Conservation (phyloP, 768 basidiomycete genomes). For the Russula abietina region DNA sequence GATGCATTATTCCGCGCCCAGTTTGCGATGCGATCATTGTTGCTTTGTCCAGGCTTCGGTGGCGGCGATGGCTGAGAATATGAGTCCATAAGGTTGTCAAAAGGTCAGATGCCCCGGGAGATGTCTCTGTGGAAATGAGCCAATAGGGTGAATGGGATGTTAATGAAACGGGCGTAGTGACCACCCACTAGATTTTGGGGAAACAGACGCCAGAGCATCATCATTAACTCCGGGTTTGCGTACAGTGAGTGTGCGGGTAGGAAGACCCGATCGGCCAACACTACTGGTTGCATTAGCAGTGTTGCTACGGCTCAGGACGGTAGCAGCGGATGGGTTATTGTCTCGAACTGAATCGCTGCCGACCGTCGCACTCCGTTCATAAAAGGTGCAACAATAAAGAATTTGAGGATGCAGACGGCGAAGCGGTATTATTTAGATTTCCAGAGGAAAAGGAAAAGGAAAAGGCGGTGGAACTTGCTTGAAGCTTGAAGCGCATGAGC, state of each 20-base stretch:
- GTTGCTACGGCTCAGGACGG: slow-evolving; percentile 19
- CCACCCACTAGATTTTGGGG: slow-evolving; percentile 32
- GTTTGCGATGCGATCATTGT: slow-evolving; percentile 45
- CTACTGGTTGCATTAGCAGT: slow-evolving; percentile 16
- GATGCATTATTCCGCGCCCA: slow-evolving; percentile 50
- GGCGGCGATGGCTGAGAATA: slow-evolving; percentile 59
- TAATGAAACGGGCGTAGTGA: slow-evolving; percentile 16
- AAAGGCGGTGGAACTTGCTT: no score
- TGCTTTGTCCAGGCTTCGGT: slow-evolving; percentile 32
- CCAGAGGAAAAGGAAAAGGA: no score
- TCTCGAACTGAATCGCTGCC: slow-evolving; percentile 5
- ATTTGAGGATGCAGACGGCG: no score
- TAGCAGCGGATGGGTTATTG: not conserved
- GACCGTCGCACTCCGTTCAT: slow-evolving; percentile 22
- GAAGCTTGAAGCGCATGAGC: no score
- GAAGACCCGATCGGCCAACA: slow-evolving; percentile 38
- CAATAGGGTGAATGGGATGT: not conserved
- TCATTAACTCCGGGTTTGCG: slow-evolving; percentile 33
- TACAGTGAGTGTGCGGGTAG: slow-evolving; percentile 45
- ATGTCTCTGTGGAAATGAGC: not conserved
- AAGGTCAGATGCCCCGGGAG: slow-evolving; percentile 45
- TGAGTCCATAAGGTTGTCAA: slow-evolving; percentile 65
- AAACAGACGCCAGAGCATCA: slow-evolving; percentile 22
- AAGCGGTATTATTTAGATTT: no score
- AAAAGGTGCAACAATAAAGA: no score